These are phyloP conservation scores for Capsicum chinense DNA, from an alignment of 257 asterid species.

Conservation along the genomic window DNA sequence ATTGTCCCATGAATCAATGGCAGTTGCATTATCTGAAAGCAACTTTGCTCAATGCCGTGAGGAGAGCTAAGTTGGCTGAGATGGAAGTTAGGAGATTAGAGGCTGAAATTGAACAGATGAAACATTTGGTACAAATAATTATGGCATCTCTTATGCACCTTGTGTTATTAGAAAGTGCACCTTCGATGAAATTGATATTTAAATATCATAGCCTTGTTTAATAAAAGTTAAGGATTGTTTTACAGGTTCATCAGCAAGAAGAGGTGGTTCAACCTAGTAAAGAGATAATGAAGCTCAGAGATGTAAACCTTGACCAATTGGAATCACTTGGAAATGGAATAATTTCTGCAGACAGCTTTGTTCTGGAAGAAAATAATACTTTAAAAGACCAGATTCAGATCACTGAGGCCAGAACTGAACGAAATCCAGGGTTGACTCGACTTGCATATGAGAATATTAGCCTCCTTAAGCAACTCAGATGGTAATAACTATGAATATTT, in stretches of 20 bases:
- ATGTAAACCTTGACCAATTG: conserved; percentile 59
- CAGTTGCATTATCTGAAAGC: conserved; percentile 57
- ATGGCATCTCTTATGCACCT: conserved; percentile 8
- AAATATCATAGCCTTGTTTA: not conserved
- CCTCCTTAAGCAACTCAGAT: conserved; percentile 53
- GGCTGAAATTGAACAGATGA: conserved; percentile 59
- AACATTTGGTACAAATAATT: conserved; percentile 47
- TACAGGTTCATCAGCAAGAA: conserved; percentile 60
- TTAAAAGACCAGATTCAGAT: conserved; percentile 58
- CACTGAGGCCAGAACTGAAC: conserved; percentile 51
- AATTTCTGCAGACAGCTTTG: conserved; percentile 52
- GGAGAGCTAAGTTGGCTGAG: conserved; percentile 57
- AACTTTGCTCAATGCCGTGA: conserved; percentile 54
- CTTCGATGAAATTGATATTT: conserved; percentile 20
- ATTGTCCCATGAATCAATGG: conserved; percentile 35
- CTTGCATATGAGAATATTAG: conserved; percentile 55
- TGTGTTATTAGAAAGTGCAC: conserved; percentile 18
- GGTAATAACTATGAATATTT: conserved; percentile 41
- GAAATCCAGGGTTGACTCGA: conserved; percentile 50
- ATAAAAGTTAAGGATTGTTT: not conserved
- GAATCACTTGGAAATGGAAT: conserved; percentile 56
- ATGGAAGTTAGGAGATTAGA: conserved; percentile 56
- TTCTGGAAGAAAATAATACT: conserved; percentile 54
- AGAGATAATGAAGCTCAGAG: conserved; percentile 59
- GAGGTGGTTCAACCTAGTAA: conserved; percentile 59